Evolutionary conservation across 495 filamentous ascomycete species (phyloP).

Genomic region (Recurvomyces mirabilis): DNA sequence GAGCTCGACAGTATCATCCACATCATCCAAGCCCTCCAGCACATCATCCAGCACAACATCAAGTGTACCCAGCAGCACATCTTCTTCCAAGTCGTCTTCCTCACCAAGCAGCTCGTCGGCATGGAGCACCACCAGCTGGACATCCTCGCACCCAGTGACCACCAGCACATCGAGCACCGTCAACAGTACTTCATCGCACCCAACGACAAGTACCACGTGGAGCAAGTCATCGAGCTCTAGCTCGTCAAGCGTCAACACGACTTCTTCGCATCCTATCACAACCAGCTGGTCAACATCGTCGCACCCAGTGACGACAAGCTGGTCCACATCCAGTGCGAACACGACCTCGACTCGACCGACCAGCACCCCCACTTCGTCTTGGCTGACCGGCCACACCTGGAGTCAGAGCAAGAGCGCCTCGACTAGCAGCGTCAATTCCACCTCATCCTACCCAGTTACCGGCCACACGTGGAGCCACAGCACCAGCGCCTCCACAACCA

Average conservation of each 20-base stretch:
- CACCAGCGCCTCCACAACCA: neutral
- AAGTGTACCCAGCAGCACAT: no score
- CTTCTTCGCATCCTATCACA: neutral
- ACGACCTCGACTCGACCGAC: neutral
- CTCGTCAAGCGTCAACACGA: neutral
- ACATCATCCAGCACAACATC: neutral
- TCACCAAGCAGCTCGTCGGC: neutral
- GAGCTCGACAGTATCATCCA: neutral
- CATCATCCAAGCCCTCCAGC: neutral
- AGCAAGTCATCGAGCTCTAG: no score
- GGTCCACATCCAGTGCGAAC: neutral
- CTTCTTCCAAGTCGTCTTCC: neutral
- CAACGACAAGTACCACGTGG: no score
- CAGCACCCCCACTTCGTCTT: neutral
- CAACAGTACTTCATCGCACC: slow-evolving; percentile 1
- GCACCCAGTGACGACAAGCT: no score
- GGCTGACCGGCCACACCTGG: no score
- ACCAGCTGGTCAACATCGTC: no score
- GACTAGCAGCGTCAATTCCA: neutral
- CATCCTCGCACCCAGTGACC: no score
- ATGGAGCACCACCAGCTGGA: neutral
- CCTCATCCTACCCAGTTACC: neutral
- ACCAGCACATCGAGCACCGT: neutral
- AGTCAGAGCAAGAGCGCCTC: no score
- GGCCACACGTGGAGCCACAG: neutral